Percentiles rank a stretch among this genome's conserved stretches.
phyloP scores from a whole-genome alignment of 371 early-diverging fungal genomes.

The Saksenaea vasiformis region DNA sequence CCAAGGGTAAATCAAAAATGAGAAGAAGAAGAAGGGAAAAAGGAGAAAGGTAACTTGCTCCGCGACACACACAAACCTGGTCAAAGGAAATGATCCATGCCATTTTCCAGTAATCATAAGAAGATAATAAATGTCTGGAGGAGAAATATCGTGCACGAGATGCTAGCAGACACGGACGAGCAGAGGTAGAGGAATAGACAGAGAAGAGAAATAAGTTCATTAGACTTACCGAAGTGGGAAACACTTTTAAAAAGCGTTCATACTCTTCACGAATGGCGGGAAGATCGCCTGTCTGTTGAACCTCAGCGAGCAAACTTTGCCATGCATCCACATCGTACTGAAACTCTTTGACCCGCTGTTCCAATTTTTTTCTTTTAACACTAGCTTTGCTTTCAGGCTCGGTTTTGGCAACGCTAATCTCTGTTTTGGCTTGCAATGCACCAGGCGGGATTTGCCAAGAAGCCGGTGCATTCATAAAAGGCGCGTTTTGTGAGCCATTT shows the following conservation, averaged over 20 bases:
- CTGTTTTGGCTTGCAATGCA: conserved; percentile 33
- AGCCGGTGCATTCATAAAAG: conserved; percentile 43
- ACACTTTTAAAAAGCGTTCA: conserved; percentile 74
- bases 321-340: conserved; percentile 76
- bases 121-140: not conserved
- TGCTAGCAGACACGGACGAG: not conserved
- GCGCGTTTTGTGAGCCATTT: not conserved
- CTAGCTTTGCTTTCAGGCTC: conserved; percentile 28
- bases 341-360: conserved; percentile 54
- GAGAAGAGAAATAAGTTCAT: conserved; percentile 11
- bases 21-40: conserved; percentile 10
- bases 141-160: not conserved
- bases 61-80: not conserved
- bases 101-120: not conserved
- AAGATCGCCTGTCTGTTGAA: conserved; percentile 59
- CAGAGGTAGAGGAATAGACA: conserved; percentile 14
- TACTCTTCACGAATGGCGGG: conserved; percentile 68
- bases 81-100: not conserved
- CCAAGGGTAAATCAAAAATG: not conserved
- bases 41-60: not conserved
- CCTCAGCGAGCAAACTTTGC: conserved; percentile 61
- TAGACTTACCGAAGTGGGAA: conserved; percentile 85
- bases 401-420: not conserved
- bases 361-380: conserved; percentile 52
- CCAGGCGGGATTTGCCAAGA: conserved; percentile 62